Base-by-base conservation (phyloP, 306 rosid genomes). In the Ormosia emarginata region DNA sequence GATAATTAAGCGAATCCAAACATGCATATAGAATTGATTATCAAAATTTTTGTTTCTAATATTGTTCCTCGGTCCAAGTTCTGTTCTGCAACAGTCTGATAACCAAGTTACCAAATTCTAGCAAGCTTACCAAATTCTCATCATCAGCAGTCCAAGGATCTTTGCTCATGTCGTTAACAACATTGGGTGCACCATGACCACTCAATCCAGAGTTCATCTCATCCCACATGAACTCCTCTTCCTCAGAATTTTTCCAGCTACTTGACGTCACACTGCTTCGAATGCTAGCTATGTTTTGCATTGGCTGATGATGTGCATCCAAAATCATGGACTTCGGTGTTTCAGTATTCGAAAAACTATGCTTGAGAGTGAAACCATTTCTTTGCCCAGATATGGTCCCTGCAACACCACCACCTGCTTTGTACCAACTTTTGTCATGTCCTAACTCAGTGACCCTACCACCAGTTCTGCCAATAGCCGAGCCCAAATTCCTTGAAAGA, bases 201-300 rank as follows among this genome's bases (percentile, higher is more conserved):
- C 90, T 41, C 87, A 79, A 72, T 46, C 90, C 81, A 47, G 94
- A 65, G 81, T 90, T 86, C 91, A 90, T 87, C 72, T 88, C 92
- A 78, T 92, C 95, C 98, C 98, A 94, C 84, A 79, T 74, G 86
- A 85, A 92, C 88, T 94, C 97, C 87, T 94, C 97, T 83, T 94
- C 97, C 89, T 92, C 97, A 4, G 98, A 91, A 85, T 91, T 89
- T 85, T 90, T 91, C 98, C 98, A 94, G 89, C 84, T 94, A 82
- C 67, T 77, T 58, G 97, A 89, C 36, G 85, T 47, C 59, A 74
- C 89, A 83, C 82, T 75, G 30, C 87, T 84, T 78, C 63, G 81
- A 44, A 69, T 71, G 79, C 58, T 83, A 64, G 83, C 75, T 69
- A 89, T 17, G 62, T 59, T 87, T 44, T 84, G 94, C 77, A 79